These are phyloP conservation scores for Craterostigma plantagineum DNA, from an alignment of 257 asterid genomes.

Conservation along the genomic window DNA sequence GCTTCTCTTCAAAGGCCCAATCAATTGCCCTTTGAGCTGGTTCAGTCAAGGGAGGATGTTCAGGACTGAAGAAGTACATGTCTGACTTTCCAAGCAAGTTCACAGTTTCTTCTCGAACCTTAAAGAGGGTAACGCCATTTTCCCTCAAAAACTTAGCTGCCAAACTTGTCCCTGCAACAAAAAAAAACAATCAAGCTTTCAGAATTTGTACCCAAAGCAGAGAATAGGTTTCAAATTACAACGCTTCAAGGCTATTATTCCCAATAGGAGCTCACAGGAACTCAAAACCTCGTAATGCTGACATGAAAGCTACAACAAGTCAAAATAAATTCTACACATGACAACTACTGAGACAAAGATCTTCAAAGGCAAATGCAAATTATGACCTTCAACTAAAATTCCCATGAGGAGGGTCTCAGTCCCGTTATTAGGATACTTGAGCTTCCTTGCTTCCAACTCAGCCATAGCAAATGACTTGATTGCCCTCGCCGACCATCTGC, in stretches of 20 bases:
- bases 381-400: conserved; percentile 75
- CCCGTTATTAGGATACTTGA: conserved; percentile 73
- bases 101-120: conserved; percentile 58
- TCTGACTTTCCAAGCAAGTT: conserved; percentile 64
- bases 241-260: too few relatives aligned
- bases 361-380: neutral
- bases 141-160: conserved; percentile 73
- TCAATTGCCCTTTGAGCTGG: conserved; percentile 84
- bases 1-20: conserved; percentile 73
- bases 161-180: conserved; percentile 66
- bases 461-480: conserved; percentile 76
- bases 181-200: too few relatives aligned
- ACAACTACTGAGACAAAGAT: neutral
- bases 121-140: conserved; percentile 49
- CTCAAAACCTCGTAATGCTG: too few relatives aligned
- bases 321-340: neutral
- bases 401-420: conserved; percentile 92
- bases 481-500: conserved; percentile 85
- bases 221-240: too few relatives aligned
- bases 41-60: conserved; percentile 76
- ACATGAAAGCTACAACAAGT: too few relatives aligned
- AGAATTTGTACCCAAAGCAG: too few relatives aligned
- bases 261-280: too few relatives aligned
- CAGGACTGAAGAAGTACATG: conserved; percentile 50
- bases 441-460: conserved; percentile 78